These are phyloP conservation scores for Ophiostoma himal-ulmi DNA, from an alignment of 2,329 filamentous ascomycete species.

Conservation along the genomic window DNA sequence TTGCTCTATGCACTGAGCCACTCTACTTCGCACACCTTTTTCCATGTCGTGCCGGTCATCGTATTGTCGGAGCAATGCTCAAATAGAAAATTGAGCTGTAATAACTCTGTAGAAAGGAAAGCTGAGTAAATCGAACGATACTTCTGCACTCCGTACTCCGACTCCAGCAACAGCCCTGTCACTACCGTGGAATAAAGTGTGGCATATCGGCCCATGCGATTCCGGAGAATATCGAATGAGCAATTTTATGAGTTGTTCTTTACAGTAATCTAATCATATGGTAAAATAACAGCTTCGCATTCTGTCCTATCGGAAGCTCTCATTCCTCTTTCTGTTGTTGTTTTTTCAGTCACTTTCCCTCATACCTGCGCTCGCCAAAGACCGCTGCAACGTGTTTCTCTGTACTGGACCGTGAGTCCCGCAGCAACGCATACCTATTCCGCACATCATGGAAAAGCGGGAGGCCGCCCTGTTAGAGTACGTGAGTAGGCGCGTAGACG, in stretches of 20 bases:
- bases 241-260: not conserved
- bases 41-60: not conserved
- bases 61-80: conserved; percentile 1
- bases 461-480: not conserved
- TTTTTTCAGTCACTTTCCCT: not conserved
- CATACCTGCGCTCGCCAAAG: not conserved
- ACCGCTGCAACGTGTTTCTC: conserved; percentile 3
- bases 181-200: conserved; percentile 2
- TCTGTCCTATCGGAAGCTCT: not conserved
- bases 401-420: not conserved
- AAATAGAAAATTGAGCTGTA: not conserved
- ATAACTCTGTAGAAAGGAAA: not conserved
- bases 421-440: not conserved
- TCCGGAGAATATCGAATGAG: not conserved
- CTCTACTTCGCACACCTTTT: not conserved
- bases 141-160: not conserved
- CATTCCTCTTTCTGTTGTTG: not conserved
- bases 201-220: not conserved
- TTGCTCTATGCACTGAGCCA: no score
- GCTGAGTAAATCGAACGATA: not conserved
- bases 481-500: no score
- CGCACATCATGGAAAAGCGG: not conserved
- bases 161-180: not conserved
- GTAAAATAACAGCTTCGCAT: not conserved
- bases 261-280: no score